phyloP scores from a whole-genome alignment of 495 filamentous ascomycete species.

The Penicillium salamii region DNA sequence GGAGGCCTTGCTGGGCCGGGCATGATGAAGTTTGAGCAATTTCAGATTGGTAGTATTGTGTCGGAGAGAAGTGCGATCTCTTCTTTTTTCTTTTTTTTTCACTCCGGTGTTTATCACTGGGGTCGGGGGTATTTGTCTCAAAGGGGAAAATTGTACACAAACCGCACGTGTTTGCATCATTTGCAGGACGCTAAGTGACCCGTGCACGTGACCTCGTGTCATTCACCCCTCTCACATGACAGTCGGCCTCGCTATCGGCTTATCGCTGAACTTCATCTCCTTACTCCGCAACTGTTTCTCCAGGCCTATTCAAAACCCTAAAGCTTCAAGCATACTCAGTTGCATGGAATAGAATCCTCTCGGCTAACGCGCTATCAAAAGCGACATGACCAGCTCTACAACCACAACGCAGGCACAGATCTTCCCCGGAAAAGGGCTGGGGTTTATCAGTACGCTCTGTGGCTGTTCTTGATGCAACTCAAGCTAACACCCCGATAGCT shows the following conservation, averaged over 20 bases:
- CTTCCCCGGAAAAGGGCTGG: slow-evolving; percentile 71
- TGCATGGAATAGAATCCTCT: slow-evolving; percentile 5
- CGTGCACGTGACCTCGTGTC: slow-evolving; percentile 28
- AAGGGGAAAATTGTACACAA: too few species aligned
- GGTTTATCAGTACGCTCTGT: slow-evolving; percentile 65
- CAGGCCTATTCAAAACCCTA: not conserved
- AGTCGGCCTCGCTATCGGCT: slow-evolving; percentile 9
- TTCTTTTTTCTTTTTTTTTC: not conserved
- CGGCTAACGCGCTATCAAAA: slow-evolving; percentile 8
- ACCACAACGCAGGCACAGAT: slow-evolving; percentile 59
- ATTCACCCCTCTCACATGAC: slow-evolving; percentile 37
- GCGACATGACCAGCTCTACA: slow-evolving; percentile 28
- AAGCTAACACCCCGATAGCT: slow-evolving; percentile 48
- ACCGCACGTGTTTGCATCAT: slow-evolving; percentile 23
- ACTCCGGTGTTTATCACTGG: slow-evolving; percentile 18
- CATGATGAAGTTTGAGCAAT: slow-evolving; percentile 35
- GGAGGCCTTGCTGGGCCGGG: slow-evolving; percentile 53
- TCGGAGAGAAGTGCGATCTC: too few species aligned
- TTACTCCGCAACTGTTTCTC: too few species aligned
- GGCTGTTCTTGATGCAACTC: not conserved
- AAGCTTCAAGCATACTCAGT: not conserved
- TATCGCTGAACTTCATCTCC: slow-evolving; percentile 2
- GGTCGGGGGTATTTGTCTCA: too few species aligned
- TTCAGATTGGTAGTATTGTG: not conserved
- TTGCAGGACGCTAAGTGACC: slow-evolving; percentile 48